A percentile compares a stretch with the other conserved stretches of the same genome.
Evolutionary conservation across 345 rosid genomes (phyloP).

Genomic region (Rhodamnia rubescens): DNA sequence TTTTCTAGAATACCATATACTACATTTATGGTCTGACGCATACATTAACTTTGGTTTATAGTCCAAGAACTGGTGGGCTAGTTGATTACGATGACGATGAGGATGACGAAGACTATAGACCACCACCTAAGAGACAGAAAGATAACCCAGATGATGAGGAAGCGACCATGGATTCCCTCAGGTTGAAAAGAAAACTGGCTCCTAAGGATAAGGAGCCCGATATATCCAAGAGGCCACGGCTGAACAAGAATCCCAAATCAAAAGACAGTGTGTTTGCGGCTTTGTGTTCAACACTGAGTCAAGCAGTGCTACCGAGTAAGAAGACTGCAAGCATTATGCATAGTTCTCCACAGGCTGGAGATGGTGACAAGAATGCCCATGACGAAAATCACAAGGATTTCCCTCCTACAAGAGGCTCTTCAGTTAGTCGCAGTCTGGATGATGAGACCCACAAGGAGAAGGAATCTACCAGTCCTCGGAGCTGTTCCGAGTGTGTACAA

Average conservation of each 20-base stretch:
- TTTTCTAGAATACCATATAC: not conserved
- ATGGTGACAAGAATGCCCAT: not conserved
- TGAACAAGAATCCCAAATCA: slow-evolving; percentile 47
- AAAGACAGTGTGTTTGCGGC: slow-evolving; percentile 64
- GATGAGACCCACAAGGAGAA: slow-evolving; percentile 42
- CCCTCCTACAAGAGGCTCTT: slow-evolving; percentile 17
- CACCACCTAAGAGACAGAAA: slow-evolving; percentile 74
- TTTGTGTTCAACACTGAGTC: slow-evolving; percentile 74
- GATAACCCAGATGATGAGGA: slow-evolving; percentile 57
- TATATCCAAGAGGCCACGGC: slow-evolving; percentile 45
- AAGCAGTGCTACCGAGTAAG: slow-evolving; percentile 69
- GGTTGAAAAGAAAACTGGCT: slow-evolving; percentile 61
- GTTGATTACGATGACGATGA: slow-evolving; percentile 99
- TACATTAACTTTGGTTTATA: slow-evolving; percentile 1
- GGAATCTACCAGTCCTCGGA: slow-evolving; percentile 33
- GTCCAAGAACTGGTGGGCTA: slow-evolving; percentile 71
- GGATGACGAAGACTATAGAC: slow-evolving; percentile 85
- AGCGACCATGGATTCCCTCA: slow-evolving; percentile 45
- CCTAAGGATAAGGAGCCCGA: slow-evolving; percentile 56
- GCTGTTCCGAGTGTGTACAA: slow-evolving; percentile 43
- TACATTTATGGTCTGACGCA: not conserved
- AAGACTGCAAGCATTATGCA: slow-evolving; percentile 26
- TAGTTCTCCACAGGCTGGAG: slow-evolving; percentile 6
- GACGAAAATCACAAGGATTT: slow-evolving; percentile 22
- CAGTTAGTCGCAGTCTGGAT: slow-evolving; percentile 21